These are phyloP conservation scores for Trypanosoma grayi DNA, from an alignment of 208 protist species.

Conservation along the genomic window DNA sequence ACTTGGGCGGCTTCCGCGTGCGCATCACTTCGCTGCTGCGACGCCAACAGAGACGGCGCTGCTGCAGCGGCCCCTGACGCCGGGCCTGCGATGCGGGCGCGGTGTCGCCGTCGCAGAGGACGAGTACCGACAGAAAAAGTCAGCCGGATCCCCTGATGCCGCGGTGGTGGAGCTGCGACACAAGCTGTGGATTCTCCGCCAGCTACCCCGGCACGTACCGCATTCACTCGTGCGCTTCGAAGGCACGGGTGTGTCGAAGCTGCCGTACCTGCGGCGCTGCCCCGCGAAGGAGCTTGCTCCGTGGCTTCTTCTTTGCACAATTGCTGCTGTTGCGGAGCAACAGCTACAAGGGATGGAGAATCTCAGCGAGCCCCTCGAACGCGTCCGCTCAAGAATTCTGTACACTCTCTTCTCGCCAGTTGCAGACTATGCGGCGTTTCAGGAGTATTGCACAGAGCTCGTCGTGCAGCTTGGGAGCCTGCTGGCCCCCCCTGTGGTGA, in stretches of 20 bases:
- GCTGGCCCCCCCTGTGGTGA: constrained; percentile 15
- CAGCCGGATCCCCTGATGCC: constrained; percentile 4
- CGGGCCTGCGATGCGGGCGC: constrained; percentile 20
- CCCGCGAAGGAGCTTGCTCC: constrained; percentile 28
- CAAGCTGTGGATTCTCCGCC: constrained; percentile 46
- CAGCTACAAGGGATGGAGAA: background rate
- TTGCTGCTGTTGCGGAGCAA: constrained; percentile 8
- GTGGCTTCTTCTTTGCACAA: constrained; percentile 25
- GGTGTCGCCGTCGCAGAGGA: background rate
- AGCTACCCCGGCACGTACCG: constrained; percentile 46
- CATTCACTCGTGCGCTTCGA: constrained; percentile 56
- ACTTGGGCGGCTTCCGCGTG: constrained; percentile 4
- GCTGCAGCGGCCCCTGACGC: constrained; percentile 22
- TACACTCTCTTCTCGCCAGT: constrained; percentile 24
- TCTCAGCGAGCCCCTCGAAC: background rate
- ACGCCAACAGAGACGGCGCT: constrained; percentile 23
- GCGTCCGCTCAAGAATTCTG: constrained; percentile 14
- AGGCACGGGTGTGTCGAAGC: constrained; percentile 11
- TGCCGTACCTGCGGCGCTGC: constrained; percentile 39
- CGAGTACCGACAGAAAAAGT: background rate
- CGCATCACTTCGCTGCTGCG: background rate
- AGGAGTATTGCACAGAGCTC: constrained; percentile 26
- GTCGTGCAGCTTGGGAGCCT: constrained; percentile 26
- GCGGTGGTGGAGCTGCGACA: constrained; percentile 42
- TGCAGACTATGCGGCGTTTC: constrained; percentile 29